These are phyloP conservation scores for Beauveria caledonica DNA, from an alignment of 2,329 filamentous ascomycete species.

Conservation along the genomic window DNA sequence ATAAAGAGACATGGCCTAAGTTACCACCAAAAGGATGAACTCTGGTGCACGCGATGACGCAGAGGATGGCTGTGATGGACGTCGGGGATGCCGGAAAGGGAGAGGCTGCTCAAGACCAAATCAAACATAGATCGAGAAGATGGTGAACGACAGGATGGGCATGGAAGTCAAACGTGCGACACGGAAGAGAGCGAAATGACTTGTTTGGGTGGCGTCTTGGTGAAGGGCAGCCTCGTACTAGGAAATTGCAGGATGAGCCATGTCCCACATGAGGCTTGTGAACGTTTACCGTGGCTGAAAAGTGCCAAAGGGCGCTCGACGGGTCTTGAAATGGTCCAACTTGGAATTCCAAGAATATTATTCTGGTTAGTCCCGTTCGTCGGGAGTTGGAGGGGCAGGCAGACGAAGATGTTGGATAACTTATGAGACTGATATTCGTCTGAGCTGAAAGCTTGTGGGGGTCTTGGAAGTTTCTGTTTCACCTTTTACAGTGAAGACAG, in stretches of 20 bases:
- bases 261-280: constrained; percentile 6
- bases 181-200: background rate
- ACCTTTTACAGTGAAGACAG: background rate
- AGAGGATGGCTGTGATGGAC: background rate
- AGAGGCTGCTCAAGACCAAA: too few relatives aligned
- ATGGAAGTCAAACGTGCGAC: background rate
- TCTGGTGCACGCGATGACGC: background rate
- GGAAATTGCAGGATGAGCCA: constrained; percentile 10
- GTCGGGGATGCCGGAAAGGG: background rate
- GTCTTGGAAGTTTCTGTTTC: background rate
- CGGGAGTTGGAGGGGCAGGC: too few relatives aligned
- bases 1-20: too few relatives aligned
- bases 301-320: background rate
- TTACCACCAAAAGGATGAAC: too few relatives aligned
- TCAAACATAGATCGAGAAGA: background rate
- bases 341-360: too few relatives aligned
- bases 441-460: too few relatives aligned
- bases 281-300: background rate
- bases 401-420: too few relatives aligned
- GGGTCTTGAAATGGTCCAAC: too few relatives aligned
- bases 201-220: too few relatives aligned
- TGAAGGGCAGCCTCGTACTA: background rate
- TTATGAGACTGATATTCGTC: too few relatives aligned
- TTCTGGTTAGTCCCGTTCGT: too few relatives aligned
- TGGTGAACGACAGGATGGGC: background rate